Conservation (phyloP, 1,284 basidiomycete genomes). For the Anthracocystis walkeri region DNA sequence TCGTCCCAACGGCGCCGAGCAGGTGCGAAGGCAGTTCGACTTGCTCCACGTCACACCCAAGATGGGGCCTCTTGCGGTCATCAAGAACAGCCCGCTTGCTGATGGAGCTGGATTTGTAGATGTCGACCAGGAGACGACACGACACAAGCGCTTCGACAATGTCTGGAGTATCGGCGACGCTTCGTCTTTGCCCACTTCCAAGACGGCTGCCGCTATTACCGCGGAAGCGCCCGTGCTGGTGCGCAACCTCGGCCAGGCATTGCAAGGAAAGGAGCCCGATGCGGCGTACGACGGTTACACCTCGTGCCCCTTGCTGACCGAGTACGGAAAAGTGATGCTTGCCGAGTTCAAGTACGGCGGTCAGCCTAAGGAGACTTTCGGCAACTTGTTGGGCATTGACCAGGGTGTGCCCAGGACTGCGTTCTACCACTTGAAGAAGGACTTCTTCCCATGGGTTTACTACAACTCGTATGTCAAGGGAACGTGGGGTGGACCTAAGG, state of each 20-base stretch:
- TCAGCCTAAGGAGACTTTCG: conserved; percentile 81
- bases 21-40: conserved; percentile 80
- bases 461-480: conserved; percentile 83
- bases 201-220: conserved; percentile 94
- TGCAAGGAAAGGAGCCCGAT: conserved; percentile 49
- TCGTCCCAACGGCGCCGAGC: conserved; percentile 45
- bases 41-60: conserved; percentile 89
- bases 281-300: conserved; percentile 69
- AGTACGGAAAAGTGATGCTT: conserved; percentile 86
- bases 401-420: conserved; percentile 72
- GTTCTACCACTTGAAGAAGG: conserved; percentile 93
- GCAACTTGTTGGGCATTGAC: conserved; percentile 56
- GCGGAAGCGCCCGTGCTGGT: conserved; percentile 90
- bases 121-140: conserved; percentile 83
- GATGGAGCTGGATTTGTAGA: conserved; percentile 78
- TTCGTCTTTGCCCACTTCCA: conserved; percentile 90
- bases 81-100: conserved; percentile 75
- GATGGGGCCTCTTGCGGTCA: conserved; percentile 85
- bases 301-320: conserved; percentile 74
- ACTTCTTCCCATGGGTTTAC: conserved; percentile 89
- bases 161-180: conserved; percentile 92
- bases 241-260: conserved; percentile 77
- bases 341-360: conserved; percentile 87
- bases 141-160: conserved; percentile 84
- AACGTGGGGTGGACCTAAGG: conserved; percentile 69